These are phyloP conservation scores for Multifurca ochricompacta DNA, from an alignment of 768 basidiomycete species.

Conservation along the genomic window DNA sequence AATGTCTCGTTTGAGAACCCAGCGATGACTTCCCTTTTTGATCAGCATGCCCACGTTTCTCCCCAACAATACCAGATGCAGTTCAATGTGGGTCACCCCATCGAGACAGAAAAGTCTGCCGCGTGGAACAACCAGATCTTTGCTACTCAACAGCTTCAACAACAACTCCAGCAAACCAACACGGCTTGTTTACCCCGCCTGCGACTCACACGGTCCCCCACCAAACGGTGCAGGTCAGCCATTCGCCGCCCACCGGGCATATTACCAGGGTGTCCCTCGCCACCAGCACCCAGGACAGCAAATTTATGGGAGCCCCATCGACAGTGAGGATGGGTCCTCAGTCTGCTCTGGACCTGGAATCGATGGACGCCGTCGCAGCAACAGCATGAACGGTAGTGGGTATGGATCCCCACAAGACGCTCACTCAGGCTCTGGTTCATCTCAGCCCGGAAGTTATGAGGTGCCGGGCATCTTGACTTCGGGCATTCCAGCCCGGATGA, in stretches of 20 bases:
- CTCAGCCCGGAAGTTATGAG: conserved; percentile 31
- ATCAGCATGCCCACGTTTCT: conserved; percentile 30
- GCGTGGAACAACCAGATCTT: conserved; percentile 26
- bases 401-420: conserved; percentile 28
- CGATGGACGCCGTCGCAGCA: conserved; percentile 29
- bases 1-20: conserved; percentile 47
- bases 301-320: conserved; percentile 27
- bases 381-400: conserved; percentile 31
- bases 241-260: conserved; percentile 24
- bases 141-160: conserved; percentile 16
- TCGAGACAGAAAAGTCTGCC: conserved; percentile 25
- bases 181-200: conserved; percentile 15
- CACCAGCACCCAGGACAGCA: conserved; percentile 26
- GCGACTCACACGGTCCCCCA: conserved; percentile 6
- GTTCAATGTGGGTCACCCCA: conserved; percentile 12
- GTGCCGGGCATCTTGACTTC: conserved; percentile 25
- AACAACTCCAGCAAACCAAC: conserved; percentile 14
- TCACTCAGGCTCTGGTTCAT: conserved; percentile 19
- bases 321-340: conserved; percentile 34
- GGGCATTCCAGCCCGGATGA: conserved; percentile 20
- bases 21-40: conserved; percentile 39
- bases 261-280: conserved; percentile 25
- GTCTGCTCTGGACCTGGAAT: conserved; percentile 30
- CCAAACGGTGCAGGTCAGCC: conserved; percentile 15
- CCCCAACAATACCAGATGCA: conserved; percentile 27